A percentile compares a stretch with the other conserved stretches of the same genome.
phyloP scores from a whole-genome alignment of 192 early-diverging fungal genomes.

The Geranomyces variabilis region DNA sequence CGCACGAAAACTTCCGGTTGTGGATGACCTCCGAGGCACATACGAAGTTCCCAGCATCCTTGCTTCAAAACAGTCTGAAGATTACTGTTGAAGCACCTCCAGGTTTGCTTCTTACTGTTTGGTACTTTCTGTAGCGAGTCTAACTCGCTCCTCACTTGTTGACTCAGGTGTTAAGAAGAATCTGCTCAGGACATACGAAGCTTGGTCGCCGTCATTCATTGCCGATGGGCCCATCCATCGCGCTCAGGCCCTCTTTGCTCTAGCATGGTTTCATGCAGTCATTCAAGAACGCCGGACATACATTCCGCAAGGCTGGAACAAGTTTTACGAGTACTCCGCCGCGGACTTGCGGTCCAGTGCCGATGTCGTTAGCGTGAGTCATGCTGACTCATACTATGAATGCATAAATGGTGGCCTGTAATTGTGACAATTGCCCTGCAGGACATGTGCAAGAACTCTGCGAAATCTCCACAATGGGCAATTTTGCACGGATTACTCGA shows the following conservation, averaged over 20 bases:
- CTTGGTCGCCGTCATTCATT: conserved; percentile 55
- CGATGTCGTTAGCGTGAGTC: conserved; percentile 39
- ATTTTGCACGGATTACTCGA: conserved; percentile 56
- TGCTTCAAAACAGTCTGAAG: conserved; percentile 55
- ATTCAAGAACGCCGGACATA: conserved; percentile 62
- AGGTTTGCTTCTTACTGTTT: conserved; percentile 23
- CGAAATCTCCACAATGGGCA: conserved; percentile 50
- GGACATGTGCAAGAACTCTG: conserved; percentile 38
- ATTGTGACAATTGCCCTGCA: not conserved
- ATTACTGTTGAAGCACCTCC: conserved; percentile 64
- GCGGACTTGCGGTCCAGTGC: conserved; percentile 60
- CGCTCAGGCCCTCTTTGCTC: conserved; percentile 60
- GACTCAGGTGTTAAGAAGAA: conserved; percentile 59
- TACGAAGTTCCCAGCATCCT: conserved; percentile 51
- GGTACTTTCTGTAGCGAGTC: not conserved
- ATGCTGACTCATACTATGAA: not conserved
- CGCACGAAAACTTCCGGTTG: conserved; percentile 53
- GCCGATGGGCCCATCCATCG: conserved; percentile 42
- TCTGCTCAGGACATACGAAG: conserved; percentile 54
- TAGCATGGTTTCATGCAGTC: conserved; percentile 66
- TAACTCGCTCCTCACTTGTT: not conserved
- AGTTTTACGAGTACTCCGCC: conserved; percentile 65
- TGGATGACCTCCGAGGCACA: conserved; percentile 63
- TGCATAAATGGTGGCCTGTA: not conserved
- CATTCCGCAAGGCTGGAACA: conserved; percentile 68